A percentile compares a stretch with the other conserved stretches of the same genome.
phyloP scores from a whole-genome alignment of 1,284 basidiomycete genomes.

The Marasmius sp. region DNA sequence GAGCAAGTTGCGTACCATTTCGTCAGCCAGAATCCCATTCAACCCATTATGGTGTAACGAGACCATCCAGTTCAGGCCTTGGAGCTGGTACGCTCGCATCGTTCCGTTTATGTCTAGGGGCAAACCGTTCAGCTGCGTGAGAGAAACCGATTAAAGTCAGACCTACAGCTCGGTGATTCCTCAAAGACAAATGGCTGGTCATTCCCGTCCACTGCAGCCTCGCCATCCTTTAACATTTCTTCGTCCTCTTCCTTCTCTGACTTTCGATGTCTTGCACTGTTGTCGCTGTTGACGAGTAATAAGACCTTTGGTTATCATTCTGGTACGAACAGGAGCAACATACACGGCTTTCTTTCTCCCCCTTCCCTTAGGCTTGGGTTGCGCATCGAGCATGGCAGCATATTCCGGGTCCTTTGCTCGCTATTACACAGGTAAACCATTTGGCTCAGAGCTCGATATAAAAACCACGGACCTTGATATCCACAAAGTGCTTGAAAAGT shows the following conservation, averaged over 20 bases:
- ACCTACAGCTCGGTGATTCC: slow-evolving; percentile 82
- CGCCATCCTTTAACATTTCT: slow-evolving; percentile 87
- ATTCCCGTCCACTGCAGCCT: slow-evolving; percentile 75
- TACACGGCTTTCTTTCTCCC: slow-evolving; percentile 79
- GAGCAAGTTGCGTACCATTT: slow-evolving; percentile 66
- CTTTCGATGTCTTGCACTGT: slow-evolving; percentile 85
- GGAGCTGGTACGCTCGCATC: slow-evolving; percentile 95
- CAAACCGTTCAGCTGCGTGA: slow-evolving; percentile 2
- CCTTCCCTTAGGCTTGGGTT: slow-evolving; percentile 78
- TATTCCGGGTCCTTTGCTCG: slow-evolving; percentile 93
- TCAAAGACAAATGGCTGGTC: slow-evolving; percentile 92
- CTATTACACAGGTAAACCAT: slow-evolving; percentile 35
- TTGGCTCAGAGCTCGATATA: slow-evolving; percentile 2
- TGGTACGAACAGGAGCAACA: slow-evolving; percentile 26
- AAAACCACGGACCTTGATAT: slow-evolving; percentile 72
- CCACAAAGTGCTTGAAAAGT: slow-evolving; percentile 93
- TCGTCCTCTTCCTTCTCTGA: slow-evolving; percentile 99
- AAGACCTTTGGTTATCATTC: slow-evolving; percentile 6
- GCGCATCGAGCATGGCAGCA: slow-evolving; percentile 83
- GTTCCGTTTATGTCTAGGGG: slow-evolving; percentile 78
- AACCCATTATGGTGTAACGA: slow-evolving; percentile 90
- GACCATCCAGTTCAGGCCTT: slow-evolving; percentile 98
- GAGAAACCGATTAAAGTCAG: background rate
- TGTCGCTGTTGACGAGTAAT: slow-evolving; percentile 45
- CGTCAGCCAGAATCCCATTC: slow-evolving; percentile 92